Percentiles rank a stretch among this genome's conserved stretches.
Conservation (phyloP, 352 stramenopile genomes). For the Aphanomyces euteiches region DNA sequence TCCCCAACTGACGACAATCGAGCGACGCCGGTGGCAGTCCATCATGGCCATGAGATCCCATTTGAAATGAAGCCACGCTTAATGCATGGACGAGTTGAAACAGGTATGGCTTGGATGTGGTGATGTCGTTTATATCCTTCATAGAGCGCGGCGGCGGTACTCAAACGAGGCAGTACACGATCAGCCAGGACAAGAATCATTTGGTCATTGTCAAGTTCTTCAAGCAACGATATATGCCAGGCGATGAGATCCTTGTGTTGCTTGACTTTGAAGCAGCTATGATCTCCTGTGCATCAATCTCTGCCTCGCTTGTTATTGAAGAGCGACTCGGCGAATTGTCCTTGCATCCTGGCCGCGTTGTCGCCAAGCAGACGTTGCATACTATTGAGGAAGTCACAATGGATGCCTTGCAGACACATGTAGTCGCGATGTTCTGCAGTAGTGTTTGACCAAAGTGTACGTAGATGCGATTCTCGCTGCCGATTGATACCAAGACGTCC, state of each 20-base stretch:
- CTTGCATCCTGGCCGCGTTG: constrained; percentile 48
- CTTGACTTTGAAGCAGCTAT: constrained; percentile 60
- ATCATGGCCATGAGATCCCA: constrained; percentile 55
- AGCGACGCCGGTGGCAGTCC: constrained; percentile 46
- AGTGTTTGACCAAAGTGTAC: neutral
- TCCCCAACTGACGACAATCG: constrained; percentile 19
- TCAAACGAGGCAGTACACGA: constrained; percentile 69
- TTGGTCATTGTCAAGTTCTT: constrained; percentile 55
- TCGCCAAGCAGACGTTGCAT: constrained; percentile 50
- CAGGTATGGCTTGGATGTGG: constrained; percentile 18
- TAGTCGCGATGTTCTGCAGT: constrained; percentile 1
- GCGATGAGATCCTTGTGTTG: constrained; percentile 49
- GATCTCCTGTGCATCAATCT: constrained; percentile 51
- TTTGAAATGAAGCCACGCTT: constrained; percentile 60
- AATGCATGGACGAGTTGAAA: constrained; percentile 67
- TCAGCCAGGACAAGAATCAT: constrained; percentile 57
- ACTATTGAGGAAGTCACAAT: constrained; percentile 48
- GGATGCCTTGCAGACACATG: constrained; percentile 49
- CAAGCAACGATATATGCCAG: constrained; percentile 65
- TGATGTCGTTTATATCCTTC: neutral
- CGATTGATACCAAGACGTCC: constrained; percentile 51
- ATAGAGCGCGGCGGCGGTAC: constrained; percentile 45
- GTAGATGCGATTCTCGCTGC: constrained; percentile 46
- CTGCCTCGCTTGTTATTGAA: constrained; percentile 47
- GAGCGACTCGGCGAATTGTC: constrained; percentile 52